phyloP scores from a whole-genome alignment of 371 early-diverging fungal species.

The Nematocida sp. region DNA sequence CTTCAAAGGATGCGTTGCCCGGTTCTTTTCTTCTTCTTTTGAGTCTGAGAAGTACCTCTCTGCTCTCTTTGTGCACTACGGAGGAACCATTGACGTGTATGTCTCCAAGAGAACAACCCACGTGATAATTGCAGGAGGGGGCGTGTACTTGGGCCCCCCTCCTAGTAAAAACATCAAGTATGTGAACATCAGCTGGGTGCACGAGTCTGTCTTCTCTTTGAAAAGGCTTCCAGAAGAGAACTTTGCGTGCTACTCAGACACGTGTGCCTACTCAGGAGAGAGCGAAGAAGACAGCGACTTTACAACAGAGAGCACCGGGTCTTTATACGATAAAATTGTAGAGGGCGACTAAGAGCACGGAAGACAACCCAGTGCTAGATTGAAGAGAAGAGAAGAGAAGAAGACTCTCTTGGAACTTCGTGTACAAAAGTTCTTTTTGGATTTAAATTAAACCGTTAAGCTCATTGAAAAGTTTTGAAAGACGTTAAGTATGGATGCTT shows the following conservation, averaged over 20 bases:
- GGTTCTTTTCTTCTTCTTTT: background rate
- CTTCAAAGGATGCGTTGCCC: conserved; percentile 31
- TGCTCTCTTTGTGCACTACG: conserved; percentile 24
- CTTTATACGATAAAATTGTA: background rate
- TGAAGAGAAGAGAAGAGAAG: too few relatives aligned
- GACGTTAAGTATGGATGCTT: too few relatives aligned
- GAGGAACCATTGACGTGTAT: background rate
- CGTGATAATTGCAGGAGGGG: background rate
- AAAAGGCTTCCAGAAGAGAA: conserved; percentile 10
- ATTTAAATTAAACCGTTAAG: too few relatives aligned
- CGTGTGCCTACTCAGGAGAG: background rate
- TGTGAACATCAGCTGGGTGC: conserved; percentile 22
- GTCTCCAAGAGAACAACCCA: conserved; percentile 9
- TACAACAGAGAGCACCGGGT: background rate
- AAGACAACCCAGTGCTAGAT: too few relatives aligned
- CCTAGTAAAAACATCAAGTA: conserved; percentile 7
- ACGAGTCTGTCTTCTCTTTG: conserved; percentile 14
- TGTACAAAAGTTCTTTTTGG: too few relatives aligned
- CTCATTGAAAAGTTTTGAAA: too few relatives aligned
- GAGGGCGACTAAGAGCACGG: too few relatives aligned
- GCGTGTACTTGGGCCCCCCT: background rate
- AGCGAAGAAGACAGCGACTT: background rate
- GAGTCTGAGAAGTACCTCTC: background rate
- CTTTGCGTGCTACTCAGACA: background rate
- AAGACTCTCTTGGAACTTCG: too few relatives aligned